phyloP scores from a whole-genome alignment of 202 grass and related monocot genomes.

The Musa balbisiana region DNA sequence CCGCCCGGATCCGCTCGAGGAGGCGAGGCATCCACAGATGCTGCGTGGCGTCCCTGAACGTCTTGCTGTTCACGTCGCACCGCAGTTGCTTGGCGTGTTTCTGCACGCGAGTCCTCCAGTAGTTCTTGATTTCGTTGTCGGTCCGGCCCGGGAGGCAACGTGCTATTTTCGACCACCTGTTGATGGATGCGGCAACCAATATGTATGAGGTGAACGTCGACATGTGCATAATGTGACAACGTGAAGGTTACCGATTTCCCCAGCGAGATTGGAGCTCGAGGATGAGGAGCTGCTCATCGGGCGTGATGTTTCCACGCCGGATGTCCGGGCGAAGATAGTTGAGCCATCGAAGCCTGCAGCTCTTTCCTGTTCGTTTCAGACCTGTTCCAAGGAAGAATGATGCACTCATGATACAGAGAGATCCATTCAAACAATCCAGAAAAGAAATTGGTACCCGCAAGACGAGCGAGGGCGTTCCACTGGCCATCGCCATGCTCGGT shows the following conservation, averaged over 20 bases:
- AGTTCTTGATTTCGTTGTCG: constrained; percentile 18
- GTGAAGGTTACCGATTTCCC: background rate
- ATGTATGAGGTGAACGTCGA: too few species aligned
- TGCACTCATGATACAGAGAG: too few species aligned
- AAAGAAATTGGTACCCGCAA: constrained; percentile 36
- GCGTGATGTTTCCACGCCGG: constrained; percentile 1
- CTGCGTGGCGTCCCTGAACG: background rate
- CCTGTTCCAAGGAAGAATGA: background rate
- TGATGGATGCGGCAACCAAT: background rate
- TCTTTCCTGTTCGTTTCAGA: background rate
- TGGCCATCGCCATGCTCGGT: constrained; percentile 52
- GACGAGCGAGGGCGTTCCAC: constrained; percentile 58
- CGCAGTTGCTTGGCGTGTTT: constrained; percentile 7
- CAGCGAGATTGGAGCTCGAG: background rate
- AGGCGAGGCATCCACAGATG: background rate
- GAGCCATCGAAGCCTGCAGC: constrained; percentile 11
- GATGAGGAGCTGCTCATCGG: constrained; percentile 3
- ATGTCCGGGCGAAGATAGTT: constrained; percentile 13
- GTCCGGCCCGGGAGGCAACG: background rate
- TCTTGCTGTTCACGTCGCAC: background rate
- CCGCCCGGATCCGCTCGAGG: background rate
- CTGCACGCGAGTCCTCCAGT: constrained; percentile 15
- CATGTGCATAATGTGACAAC: too few species aligned
- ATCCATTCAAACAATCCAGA: too few species aligned
- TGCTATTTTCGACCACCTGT: constrained; percentile 1